Evolutionary conservation across 106 monocot species (phyloP).

Genomic region (Allium fistulosum): DNA sequence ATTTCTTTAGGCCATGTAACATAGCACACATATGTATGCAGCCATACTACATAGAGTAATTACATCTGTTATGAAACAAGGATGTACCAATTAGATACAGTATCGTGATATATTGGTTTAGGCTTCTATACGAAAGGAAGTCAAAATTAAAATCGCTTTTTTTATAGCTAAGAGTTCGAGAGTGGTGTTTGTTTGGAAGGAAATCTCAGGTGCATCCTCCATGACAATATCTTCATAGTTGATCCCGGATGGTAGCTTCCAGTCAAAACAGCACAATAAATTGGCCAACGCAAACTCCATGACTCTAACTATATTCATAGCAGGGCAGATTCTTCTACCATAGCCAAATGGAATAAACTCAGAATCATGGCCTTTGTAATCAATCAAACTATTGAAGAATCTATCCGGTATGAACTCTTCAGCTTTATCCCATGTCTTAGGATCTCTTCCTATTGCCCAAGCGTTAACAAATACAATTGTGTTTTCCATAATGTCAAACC

Average conservation of each 20-base stretch:
- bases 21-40: too few relatives aligned
- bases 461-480: slow-evolving; percentile 1
- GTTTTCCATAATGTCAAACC: neutral
- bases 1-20: too few relatives aligned
- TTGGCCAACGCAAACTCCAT: neutral
- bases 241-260: neutral
- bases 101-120: too few relatives aligned
- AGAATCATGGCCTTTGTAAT: slow-evolving; percentile 5
- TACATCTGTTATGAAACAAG: too few relatives aligned
- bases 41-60: too few relatives aligned
- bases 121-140: too few relatives aligned
- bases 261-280: neutral
- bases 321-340: slow-evolving; percentile 7
- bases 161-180: neutral
- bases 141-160: too few relatives aligned
- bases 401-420: slow-evolving; percentile 11
- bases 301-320: neutral
- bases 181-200: neutral
- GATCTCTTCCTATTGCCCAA: slow-evolving; percentile 10
- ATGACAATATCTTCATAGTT: neutral
- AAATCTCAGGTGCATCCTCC: neutral
- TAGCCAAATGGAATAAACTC: neutral
- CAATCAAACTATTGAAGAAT: neutral
- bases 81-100: too few relatives aligned
- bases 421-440: slow-evolving; percentile 3